phyloP scores from a whole-genome alignment of 345 rosid species.

The Salix viminalis region DNA sequence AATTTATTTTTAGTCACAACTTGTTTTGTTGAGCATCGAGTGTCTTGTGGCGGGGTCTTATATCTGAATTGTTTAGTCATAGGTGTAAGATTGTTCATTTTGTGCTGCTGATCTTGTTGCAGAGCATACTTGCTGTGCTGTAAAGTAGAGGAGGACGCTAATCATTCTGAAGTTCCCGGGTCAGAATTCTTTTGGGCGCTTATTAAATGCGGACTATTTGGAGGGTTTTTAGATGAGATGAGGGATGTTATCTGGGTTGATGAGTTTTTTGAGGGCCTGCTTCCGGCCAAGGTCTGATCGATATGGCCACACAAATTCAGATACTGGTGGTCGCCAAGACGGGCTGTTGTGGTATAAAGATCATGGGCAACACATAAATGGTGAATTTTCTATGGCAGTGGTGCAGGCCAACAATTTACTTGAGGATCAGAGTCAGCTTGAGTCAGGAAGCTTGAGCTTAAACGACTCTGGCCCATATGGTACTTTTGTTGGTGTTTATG shows the following conservation, averaged over 20 bases:
- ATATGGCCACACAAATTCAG: slow-evolving; percentile 47
- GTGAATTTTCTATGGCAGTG: slow-evolving; percentile 92
- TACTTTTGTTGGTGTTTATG: slow-evolving; percentile 84
- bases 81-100: not conserved
- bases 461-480: slow-evolving; percentile 64
- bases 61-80: not conserved
- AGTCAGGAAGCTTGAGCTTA: slow-evolving; percentile 67
- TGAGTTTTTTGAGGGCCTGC: slow-evolving; percentile 80
- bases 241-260: slow-evolving; percentile 89
- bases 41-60: not conserved
- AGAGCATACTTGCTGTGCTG: slow-evolving; percentile 16
- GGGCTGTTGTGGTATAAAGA: slow-evolving; percentile 83
- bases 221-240: slow-evolving; percentile 72
- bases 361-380: slow-evolving; percentile 62
- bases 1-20: not conserved
- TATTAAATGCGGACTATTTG: slow-evolving; percentile 49
- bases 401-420: slow-evolving; percentile 88
- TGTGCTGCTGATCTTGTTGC: slow-evolving; percentile 19
- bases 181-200: slow-evolving; percentile 14
- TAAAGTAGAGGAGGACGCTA: slow-evolving; percentile 13
- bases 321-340: slow-evolving; percentile 70
- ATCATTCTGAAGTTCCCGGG: slow-evolving; percentile 9
- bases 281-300: slow-evolving; percentile 72
- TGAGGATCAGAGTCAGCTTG: slow-evolving; percentile 90
- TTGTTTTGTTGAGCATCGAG: slow-evolving; percentile 5